Conservation (phyloP, 108 stramenopile genomes). For the Skeletonema grethae region DNA sequence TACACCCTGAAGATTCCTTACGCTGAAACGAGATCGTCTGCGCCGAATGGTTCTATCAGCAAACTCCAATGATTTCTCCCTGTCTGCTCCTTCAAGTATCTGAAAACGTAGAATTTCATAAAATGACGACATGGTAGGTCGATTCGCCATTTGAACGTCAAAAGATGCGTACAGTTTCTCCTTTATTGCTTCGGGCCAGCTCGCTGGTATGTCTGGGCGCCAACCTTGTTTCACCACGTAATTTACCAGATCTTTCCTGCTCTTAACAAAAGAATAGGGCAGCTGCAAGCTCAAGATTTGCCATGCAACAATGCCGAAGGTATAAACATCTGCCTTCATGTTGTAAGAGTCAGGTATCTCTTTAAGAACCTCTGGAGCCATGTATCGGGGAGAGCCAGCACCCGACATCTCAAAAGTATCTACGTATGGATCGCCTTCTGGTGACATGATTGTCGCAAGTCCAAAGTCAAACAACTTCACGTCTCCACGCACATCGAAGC, state of each 20-base stretch:
- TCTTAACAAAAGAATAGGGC: conserved; percentile 40
- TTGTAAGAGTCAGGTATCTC: conserved; percentile 55
- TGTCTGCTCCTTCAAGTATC: neutral
- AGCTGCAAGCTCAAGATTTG: conserved; percentile 54
- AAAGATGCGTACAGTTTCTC: conserved; percentile 13
- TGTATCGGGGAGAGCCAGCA: conserved; percentile 67
- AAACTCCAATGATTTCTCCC: conserved; percentile 1
- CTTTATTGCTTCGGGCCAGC: conserved; percentile 23
- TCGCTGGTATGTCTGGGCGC: conserved; percentile 19
- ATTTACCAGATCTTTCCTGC: neutral
- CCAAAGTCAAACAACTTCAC: conserved; percentile 69
- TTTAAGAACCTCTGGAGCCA: conserved; percentile 76
- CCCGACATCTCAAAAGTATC: conserved; percentile 56
- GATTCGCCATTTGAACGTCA: conserved; percentile 3
- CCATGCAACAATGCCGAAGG: conserved; percentile 63
- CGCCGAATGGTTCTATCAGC: conserved; percentile 9
- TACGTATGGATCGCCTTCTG: conserved; percentile 2
- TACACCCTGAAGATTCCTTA: neutral
- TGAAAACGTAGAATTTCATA: conserved; percentile 18
- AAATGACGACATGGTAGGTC: conserved; percentile 22
- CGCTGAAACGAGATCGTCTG: conserved; percentile 3
- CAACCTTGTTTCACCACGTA: conserved; percentile 7
- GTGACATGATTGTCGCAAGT: conserved; percentile 31
- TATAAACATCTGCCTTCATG: conserved; percentile 65
- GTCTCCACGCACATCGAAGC: conserved; percentile 28